These are phyloP conservation scores for Plantago elongata DNA, from an alignment of 257 asterid genomes.

Conservation along the genomic window DNA sequence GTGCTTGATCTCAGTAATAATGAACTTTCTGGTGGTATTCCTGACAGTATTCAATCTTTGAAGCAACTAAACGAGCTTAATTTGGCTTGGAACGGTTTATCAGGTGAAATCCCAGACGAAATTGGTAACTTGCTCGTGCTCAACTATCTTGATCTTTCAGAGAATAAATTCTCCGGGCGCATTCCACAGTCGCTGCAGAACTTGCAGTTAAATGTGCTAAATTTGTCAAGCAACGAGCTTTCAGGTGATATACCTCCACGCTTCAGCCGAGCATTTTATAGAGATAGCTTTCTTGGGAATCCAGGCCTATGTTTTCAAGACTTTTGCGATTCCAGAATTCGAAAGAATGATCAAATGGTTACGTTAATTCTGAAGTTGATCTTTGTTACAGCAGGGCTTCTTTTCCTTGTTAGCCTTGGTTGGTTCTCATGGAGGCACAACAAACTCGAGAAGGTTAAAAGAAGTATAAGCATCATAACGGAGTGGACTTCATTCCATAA, in stretches of 20 bases:
- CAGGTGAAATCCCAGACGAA: conserved; percentile 60
- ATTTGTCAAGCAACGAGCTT: conserved; percentile 56
- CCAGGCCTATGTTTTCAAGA: conserved; percentile 52
- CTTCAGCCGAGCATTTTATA: conserved; percentile 33
- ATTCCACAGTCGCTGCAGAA: conserved; percentile 59
- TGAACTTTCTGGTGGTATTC: conserved; percentile 52
- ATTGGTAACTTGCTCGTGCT: conserved; percentile 60
- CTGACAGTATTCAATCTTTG: conserved; percentile 37
- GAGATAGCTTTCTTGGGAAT: conserved; percentile 66
- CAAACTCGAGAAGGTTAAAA: conserved; percentile 26
- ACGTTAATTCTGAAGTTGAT: conserved; percentile 37
- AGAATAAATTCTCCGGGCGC: conserved; percentile 45
- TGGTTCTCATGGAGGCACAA: conserved; percentile 44
- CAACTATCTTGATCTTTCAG: conserved; percentile 78
- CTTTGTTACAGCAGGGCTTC: conserved; percentile 29
- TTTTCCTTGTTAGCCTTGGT: conserved; percentile 42
- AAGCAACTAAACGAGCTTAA: conserved; percentile 60
- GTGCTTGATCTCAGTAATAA: conserved; percentile 59
- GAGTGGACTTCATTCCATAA: conserved; percentile 85
- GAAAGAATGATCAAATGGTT: conserved; percentile 17
- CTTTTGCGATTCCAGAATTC: conserved; percentile 25
- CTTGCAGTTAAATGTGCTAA: conserved; percentile 58
- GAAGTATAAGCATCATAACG: conserved; percentile 26
- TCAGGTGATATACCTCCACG: conserved; percentile 61
- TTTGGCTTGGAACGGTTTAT: conserved; percentile 49